Conservation (phyloP, 1,139 yeast species). For the Saccharomycopsis hybrid region DNA sequence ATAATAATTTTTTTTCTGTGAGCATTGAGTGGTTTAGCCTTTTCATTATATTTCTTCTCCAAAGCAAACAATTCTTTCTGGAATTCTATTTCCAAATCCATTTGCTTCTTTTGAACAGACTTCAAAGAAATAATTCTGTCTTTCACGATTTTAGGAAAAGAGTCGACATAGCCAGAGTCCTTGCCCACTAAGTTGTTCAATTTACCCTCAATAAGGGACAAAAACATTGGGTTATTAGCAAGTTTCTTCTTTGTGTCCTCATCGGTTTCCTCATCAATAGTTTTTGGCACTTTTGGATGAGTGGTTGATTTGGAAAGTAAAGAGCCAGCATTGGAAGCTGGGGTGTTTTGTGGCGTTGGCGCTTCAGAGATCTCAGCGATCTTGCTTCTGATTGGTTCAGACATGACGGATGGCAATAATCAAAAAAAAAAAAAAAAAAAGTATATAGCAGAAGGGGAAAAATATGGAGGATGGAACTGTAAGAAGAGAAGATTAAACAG, state of each 20-base stretch:
- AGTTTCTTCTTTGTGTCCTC: slow-evolving; percentile 35
- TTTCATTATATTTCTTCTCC: slow-evolving; percentile 71
- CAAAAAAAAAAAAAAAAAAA: too few species aligned
- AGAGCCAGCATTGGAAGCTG: slow-evolving; percentile 79
- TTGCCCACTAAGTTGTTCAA: slow-evolving; percentile 79
- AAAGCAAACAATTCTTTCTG: slow-evolving; percentile 83
- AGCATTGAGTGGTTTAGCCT: slow-evolving; percentile 72
- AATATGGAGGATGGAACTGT: too few species aligned
- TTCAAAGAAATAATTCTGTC: slow-evolving; percentile 78
- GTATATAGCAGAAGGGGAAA: too few species aligned
- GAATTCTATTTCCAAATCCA: slow-evolving; percentile 82
- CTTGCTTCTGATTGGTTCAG: slow-evolving; percentile 59
- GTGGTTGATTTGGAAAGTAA: slow-evolving; percentile 54
- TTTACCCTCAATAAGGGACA: slow-evolving; percentile 87
- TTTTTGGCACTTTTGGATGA: slow-evolving; percentile 60
- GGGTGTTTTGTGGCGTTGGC: slow-evolving; percentile 98
- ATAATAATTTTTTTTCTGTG: slow-evolving; percentile 65
- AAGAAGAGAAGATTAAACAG: too few species aligned
- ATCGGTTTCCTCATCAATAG: slow-evolving; percentile 60
- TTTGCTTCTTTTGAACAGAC: slow-evolving; percentile 75
- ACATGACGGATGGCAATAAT: too few species aligned
- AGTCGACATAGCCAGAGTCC: slow-evolving; percentile 79
- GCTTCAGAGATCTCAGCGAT: slow-evolving; percentile 79
- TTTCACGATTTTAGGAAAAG: slow-evolving; percentile 69
- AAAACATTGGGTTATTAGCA: slow-evolving; percentile 68